A percentile compares a stretch with the other conserved stretches of the same genome.
phyloP scores from a whole-genome alignment of 371 early-diverging fungal species.

The Saksenaea oblongispora region DNA sequence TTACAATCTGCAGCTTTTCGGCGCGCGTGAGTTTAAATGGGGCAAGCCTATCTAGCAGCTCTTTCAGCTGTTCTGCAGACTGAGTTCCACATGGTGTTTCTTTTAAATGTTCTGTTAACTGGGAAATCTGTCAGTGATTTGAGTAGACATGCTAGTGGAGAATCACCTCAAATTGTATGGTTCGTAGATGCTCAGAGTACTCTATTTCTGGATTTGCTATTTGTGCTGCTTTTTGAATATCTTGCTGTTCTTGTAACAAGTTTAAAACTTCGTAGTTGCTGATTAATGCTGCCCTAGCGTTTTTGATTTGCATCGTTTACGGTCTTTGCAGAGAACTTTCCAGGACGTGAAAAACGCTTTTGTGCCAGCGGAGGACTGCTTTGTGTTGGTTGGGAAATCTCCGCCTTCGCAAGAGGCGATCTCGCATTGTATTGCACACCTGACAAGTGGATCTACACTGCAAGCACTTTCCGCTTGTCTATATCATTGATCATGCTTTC shows the following conservation, averaged over 20 bases:
- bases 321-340: too few species aligned
- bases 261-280: conserved; percentile 63
- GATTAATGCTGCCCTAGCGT: conserved; percentile 56
- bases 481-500: too few species aligned
- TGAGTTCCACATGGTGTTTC: conserved; percentile 53
- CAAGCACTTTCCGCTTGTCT: too few species aligned
- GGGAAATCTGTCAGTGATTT: neutral
- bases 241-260: conserved; percentile 54
- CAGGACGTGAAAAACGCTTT: too few species aligned
- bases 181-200: conserved; percentile 61
- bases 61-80: conserved; percentile 44
- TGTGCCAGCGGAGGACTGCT: too few species aligned
- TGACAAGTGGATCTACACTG: too few species aligned
- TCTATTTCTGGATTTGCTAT: conserved; percentile 22
- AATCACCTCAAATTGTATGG: conserved; percentile 62
- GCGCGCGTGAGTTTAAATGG: conserved; percentile 55
- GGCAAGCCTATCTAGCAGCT: conserved; percentile 35
- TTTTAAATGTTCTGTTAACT: conserved; percentile 54
- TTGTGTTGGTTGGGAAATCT: too few species aligned
- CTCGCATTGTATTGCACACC: too few species aligned
- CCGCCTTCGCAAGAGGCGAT: too few species aligned
- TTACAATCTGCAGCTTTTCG: conserved; percentile 65
- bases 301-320: conserved; percentile 52
- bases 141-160: neutral
- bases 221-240: conserved; percentile 38